A percentile compares a stretch with the other conserved stretches of the same genome.
These are phyloP conservation scores for Amphirosellinia nigrospora DNA, from an alignment of 495 filamentous ascomycete genomes.

Conservation along the genomic window DNA sequence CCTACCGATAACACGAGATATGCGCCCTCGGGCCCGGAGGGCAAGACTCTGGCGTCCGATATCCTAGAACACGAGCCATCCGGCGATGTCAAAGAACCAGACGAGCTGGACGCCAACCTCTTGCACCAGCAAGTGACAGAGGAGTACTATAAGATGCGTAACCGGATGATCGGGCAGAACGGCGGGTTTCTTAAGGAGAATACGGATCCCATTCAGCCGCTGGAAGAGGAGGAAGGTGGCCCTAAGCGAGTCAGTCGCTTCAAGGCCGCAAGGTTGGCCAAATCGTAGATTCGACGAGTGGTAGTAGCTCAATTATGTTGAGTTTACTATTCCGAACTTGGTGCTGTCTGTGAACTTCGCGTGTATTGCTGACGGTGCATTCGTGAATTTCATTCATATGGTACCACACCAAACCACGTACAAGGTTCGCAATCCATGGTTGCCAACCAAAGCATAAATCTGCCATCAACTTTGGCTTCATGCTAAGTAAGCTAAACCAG, in stretches of 20 bases:
- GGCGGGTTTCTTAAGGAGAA: slow-evolving; percentile 74
- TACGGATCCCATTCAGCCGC: slow-evolving; percentile 63
- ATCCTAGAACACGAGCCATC: slow-evolving; percentile 66
- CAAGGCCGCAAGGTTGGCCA: slow-evolving; percentile 78
- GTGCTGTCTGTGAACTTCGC: not conserved
- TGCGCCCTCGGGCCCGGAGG: slow-evolving; percentile 60
- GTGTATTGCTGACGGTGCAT: slow-evolving; percentile 2
- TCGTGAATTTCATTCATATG: not conserved
- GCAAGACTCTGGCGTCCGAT: slow-evolving; percentile 60
- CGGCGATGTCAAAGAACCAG: slow-evolving; percentile 58
- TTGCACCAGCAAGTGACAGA: slow-evolving; percentile 77
- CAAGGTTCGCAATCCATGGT: not conserved
- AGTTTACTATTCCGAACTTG: slow-evolving; percentile 12
- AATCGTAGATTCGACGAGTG: slow-evolving; percentile 27
- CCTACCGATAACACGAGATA: slow-evolving; percentile 24
- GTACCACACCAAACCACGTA: not conserved
- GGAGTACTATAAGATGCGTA: slow-evolving; percentile 81
- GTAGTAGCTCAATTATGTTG: slow-evolving; percentile 24
- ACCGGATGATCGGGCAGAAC: slow-evolving; percentile 76
- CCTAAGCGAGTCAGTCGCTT: slow-evolving; percentile 83
- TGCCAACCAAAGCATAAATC: not conserved
- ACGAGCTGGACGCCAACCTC: slow-evolving; percentile 75
- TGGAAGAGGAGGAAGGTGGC: slow-evolving; percentile 72
- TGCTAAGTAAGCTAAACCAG: too few relatives aligned
- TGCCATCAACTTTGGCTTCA: too few relatives aligned